These are phyloP conservation scores for Paramecium pentaurelia DNA, from an alignment of 73 alveolate species.

Conservation along the genomic window DNA sequence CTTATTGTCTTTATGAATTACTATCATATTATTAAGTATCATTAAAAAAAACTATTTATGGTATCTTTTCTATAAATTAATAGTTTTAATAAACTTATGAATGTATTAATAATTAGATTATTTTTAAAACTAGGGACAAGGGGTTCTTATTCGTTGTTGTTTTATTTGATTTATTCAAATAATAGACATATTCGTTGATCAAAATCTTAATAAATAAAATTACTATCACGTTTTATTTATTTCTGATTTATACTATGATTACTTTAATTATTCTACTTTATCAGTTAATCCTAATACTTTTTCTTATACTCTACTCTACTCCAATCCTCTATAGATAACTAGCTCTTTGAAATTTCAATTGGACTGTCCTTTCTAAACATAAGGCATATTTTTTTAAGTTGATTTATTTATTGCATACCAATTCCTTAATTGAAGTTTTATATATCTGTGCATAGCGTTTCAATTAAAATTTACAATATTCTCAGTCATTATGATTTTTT, in stretches of 20 bases:
- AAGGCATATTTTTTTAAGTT: constrained; percentile 1
- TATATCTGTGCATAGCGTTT: background rate
- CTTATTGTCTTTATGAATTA: too few relatives aligned
- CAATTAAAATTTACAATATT: background rate
- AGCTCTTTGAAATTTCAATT: background rate
- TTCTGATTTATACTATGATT: background rate
- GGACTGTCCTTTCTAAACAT: background rate
- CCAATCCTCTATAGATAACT: background rate
- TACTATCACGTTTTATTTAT: background rate
- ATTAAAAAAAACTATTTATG: too few relatives aligned
- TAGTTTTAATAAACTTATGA: too few relatives aligned
- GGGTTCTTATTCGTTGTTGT: constrained; percentile 3
- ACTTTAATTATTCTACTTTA: background rate
- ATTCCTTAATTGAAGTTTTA: constrained; percentile 9
- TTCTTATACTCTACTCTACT: background rate
- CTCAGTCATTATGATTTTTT: constrained; percentile 20
- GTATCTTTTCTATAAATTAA: too few relatives aligned
- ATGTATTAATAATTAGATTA: too few relatives aligned
- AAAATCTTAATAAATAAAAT: constrained; percentile 17
- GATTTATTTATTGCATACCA: background rate
- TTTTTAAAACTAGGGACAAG: too few relatives aligned
- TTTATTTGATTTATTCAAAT: constrained; percentile 13
- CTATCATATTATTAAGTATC: too few relatives aligned
- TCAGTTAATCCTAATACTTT: constrained; percentile 27
- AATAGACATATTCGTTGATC: constrained; percentile 40